Evolutionary conservation across 225 moss, liverwort and hornwort genomes (phyloP), one percentile per base, ranked within the genome.

Genomic region (Asterella californica): DNA sequence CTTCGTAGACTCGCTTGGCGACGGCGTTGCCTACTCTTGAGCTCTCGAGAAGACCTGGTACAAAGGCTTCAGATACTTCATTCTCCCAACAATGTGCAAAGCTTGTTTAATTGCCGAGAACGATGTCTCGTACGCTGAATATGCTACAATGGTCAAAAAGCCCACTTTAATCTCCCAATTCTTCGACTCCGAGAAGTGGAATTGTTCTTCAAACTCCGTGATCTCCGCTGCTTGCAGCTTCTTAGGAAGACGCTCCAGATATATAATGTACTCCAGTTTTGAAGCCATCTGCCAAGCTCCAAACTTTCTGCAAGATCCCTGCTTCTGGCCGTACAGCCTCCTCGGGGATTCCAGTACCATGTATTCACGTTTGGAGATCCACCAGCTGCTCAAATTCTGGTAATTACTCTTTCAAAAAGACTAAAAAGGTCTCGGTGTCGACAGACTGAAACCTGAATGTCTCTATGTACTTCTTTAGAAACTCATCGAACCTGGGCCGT

Each of bases 121-220:
- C 21, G 83, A 60, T 1, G 79, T 75, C 76, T 85, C 45, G 65
- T 89, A 85, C 53, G 78, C 87, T 62, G 89, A 89, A 63, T 33
- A 73, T 22, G 89, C 89, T 87, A 53, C 89, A 42, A 87, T 87
- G 29, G 77, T 82, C 30, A 87, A 74, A 30, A 85, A 72, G 17
- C 79, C 85, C 30, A 87, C 68, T 82, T 85, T 85, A 74, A 87
- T 89, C 76, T 89, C 89, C 87, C 89, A 89, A 52, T 89, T 89
- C 17, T 57, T 80, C 0, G 87, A 87, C 18, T 83, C 70, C n/a
- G 85, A 87, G 37, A 89, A 89, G 61, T 87, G 87, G 54, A 85
- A 84, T 0, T 24, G 63, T 4, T 75, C 73, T 54, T 89, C 87
- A 1, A 89, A 82, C 70, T 82, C 81, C 4, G 34, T 15, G 17